phyloP scores from a whole-genome alignment of 345 rosid genomes.

The Rubroshorea leprosula region DNA sequence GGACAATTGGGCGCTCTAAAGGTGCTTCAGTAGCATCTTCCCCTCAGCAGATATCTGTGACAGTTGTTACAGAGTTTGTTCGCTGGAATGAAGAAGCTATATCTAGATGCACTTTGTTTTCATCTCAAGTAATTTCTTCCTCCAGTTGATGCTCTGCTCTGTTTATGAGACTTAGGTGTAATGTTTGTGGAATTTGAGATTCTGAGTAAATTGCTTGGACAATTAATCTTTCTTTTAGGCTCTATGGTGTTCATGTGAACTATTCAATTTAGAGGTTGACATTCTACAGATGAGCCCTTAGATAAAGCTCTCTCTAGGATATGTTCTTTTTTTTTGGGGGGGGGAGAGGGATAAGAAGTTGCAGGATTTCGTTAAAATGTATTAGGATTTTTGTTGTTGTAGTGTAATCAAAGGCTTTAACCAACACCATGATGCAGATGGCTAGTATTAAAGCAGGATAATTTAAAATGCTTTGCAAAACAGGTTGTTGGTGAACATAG shows the following conservation, averaged over 20 bases:
- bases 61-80: conserved; percentile 96
- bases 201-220: not conserved
- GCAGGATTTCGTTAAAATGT: too few relatives aligned
- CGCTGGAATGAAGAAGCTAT: conserved; percentile 99
- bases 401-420: conserved; percentile 1
- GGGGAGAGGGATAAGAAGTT: too few relatives aligned
- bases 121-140: conserved; percentile 64
- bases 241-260: not conserved
- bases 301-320: too few relatives aligned
- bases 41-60: conserved; percentile 87
- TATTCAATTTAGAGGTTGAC: not conserved
- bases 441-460: not conserved
- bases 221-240: not conserved
- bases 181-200: not conserved
- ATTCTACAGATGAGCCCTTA: too few relatives aligned
- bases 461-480: too few relatives aligned
- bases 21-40: conserved; percentile 83
- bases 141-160: conserved; percentile 2
- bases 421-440: not conserved
- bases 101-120: conserved; percentile 84
- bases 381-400: too few relatives aligned
- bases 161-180: not conserved
- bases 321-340: too few relatives aligned
- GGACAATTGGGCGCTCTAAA: conserved; percentile 87
- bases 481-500: not conserved